Conservation (phyloP, 140 eudicot genomes). For the Bidens hawaiensis region DNA sequence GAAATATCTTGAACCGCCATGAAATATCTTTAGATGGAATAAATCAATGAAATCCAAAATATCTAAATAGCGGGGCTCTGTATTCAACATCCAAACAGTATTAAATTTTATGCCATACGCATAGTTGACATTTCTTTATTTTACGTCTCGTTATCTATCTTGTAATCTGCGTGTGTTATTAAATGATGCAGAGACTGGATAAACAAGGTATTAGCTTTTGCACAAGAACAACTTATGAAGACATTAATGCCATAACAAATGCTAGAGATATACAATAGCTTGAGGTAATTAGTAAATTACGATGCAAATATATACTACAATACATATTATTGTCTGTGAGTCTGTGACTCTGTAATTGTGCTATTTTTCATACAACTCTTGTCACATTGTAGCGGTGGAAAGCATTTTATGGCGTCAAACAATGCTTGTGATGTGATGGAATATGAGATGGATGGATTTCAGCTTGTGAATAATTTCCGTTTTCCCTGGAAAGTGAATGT, state of each 20-base stretch:
- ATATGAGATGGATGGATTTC: slow-evolving; percentile 81
- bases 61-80: neutral
- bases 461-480: slow-evolving; percentile 50
- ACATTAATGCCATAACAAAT: slow-evolving; percentile 86
- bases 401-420: slow-evolving; percentile 69
- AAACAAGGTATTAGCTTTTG: no score
- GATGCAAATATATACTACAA: neutral
- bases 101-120: neutral
- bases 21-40: neutral
- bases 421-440: slow-evolving; percentile 83
- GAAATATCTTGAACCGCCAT: no score
- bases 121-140: no score
- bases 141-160: no score
- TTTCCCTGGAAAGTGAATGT: slow-evolving; percentile 96
- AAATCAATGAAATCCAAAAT: neutral
- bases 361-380: neutral
- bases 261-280: slow-evolving; percentile 67
- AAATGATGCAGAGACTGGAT: no score
- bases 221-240: no score
- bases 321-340: neutral
- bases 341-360: neutral
- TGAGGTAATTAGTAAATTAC: slow-evolving; percentile 43
- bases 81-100: neutral
- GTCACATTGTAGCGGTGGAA: slow-evolving; percentile 48
- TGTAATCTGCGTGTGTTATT: no score